A percentile compares a stretch with the other conserved stretches of the same genome.
Conservation (phyloP, 495 filamentous ascomycete species). For the Sphaerosporella brunnea region DNA sequence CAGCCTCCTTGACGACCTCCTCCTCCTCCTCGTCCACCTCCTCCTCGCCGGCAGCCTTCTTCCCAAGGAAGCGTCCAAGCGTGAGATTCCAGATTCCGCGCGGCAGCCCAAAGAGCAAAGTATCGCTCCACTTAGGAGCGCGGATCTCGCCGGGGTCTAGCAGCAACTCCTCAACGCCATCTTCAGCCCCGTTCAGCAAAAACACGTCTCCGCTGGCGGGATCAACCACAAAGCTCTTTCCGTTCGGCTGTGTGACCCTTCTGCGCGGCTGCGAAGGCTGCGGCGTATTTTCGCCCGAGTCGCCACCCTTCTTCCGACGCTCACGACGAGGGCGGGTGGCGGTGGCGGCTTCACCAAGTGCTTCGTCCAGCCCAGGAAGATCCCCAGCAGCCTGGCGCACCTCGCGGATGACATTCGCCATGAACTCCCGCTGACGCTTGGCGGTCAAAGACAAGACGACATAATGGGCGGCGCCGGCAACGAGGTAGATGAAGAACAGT, state of each 20-base stretch:
- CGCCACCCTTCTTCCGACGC: conserved; percentile 23
- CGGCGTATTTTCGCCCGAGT: conserved; percentile 36
- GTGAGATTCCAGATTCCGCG: conserved; percentile 44
- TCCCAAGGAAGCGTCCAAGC: conserved; percentile 35
- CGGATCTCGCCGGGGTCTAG: conserved; percentile 60
- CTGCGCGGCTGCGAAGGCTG: conserved; percentile 53
- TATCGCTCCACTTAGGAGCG: conserved; percentile 48
- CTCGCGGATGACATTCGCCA: conserved; percentile 76
- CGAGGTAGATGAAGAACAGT: conserved; percentile 61
- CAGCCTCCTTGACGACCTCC: conserved; percentile 12
- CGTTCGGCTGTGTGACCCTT: conserved; percentile 75
- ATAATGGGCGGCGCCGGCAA: conserved; percentile 73
- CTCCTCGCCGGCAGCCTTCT: conserved; percentile 25
- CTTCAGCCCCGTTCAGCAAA: conserved; percentile 72
- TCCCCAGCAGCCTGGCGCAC: conserved; percentile 55
- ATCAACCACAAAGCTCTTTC: conserved; percentile 86
- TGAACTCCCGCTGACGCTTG: conserved; percentile 77
- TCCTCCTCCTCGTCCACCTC: conserved; percentile 27
- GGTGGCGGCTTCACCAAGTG: conserved; percentile 22
- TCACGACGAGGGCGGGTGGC: conserved; percentile 33
- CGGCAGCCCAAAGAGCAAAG: conserved; percentile 50
- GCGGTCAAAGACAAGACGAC: conserved; percentile 63
- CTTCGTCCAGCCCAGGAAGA: conserved; percentile 27
- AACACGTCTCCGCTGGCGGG: conserved; percentile 80
- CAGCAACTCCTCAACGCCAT: conserved; percentile 67